Evolutionary conservation across 2,329 filamentous ascomycete species (phyloP).

Genomic region (Colletotrichum somersetense): DNA sequence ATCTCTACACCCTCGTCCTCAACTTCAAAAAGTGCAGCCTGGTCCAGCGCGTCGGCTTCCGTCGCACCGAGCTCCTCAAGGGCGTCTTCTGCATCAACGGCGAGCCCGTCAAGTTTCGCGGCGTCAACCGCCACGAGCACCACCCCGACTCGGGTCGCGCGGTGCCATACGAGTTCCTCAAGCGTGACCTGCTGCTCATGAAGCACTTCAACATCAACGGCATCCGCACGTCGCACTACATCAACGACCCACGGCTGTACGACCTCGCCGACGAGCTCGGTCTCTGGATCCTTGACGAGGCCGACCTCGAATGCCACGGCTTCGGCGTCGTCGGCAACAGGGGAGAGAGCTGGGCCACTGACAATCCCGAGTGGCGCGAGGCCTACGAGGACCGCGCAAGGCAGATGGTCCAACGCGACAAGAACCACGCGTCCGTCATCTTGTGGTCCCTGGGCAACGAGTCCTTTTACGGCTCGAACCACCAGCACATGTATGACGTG

Average conservation of each 20-base stretch:
- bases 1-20: slow-evolving; percentile 67
- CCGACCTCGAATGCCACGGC: slow-evolving; percentile 67
- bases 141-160: slow-evolving; percentile 72
- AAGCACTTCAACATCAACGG: slow-evolving; percentile 79
- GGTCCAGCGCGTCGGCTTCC: slow-evolving; percentile 72
- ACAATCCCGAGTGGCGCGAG: slow-evolving; percentile 71
- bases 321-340: slow-evolving; percentile 58
- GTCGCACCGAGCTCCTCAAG: slow-evolving; percentile 70
- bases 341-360: slow-evolving; percentile 65
- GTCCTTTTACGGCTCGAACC: slow-evolving; percentile 77
- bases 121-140: slow-evolving; percentile 79
- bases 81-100: slow-evolving; percentile 76
- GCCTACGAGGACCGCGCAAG: slow-evolving; percentile 76
- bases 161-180: slow-evolving; percentile 71
- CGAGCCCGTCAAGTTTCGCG: slow-evolving; percentile 72
- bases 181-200: slow-evolving; percentile 73
- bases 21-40: slow-evolving; percentile 56
- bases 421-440: slow-evolving; percentile 73
- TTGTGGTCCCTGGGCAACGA: slow-evolving; percentile 82
- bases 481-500: slow-evolving; percentile 75
- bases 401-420: slow-evolving; percentile 72
- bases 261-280: slow-evolving; percentile 74
- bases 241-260: slow-evolving; percentile 71
- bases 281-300: slow-evolving; percentile 72
- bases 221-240: slow-evolving; percentile 76